Percentiles rank a stretch among this genome's conserved stretches.
phyloP scores from a whole-genome alignment of 2,329 filamentous ascomycete species.

The Raffaelea albimanens region DNA sequence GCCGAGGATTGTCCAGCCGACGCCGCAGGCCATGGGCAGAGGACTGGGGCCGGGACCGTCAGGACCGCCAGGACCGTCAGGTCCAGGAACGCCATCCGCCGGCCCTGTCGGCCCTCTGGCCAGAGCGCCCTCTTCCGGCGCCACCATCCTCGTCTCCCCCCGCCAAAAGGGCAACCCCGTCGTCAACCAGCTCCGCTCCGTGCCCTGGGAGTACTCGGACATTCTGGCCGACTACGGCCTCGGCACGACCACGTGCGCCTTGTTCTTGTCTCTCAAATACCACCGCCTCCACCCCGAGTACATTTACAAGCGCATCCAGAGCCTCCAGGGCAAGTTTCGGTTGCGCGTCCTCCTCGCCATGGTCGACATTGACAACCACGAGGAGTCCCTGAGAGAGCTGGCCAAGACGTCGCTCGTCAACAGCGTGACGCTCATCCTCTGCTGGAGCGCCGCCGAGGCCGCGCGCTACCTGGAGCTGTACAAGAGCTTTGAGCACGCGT shows the following conservation, averaged over 20 bases:
- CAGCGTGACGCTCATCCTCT: conserved; percentile 82
- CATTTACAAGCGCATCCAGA: conserved; percentile 85
- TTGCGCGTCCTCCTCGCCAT: conserved; percentile 80
- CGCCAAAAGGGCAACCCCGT: conserved; percentile 94
- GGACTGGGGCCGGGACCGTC: not conserved
- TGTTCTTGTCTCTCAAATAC: conserved; percentile 91
- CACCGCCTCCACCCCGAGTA: conserved; percentile 96
- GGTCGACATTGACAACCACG: conserved; percentile 92
- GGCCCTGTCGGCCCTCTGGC: not conserved
- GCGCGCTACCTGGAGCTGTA: conserved; percentile 90
- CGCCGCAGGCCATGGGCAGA: conserved; percentile 71
- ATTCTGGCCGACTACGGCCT: conserved; percentile 92
- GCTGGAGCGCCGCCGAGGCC: conserved; percentile 90
- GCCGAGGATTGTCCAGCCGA: conserved; percentile 70
- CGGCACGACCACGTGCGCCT: conserved; percentile 75
- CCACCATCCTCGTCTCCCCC: conserved; percentile 79
- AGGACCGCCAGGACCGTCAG: too few species aligned
- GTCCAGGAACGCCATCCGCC: too few species aligned
- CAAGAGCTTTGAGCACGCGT: conserved; percentile 85
- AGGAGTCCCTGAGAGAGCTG: conserved; percentile 79
- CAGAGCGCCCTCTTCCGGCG: conserved; percentile 42
- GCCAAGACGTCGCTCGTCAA: conserved; percentile 90
- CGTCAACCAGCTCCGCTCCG: conserved; percentile 67
- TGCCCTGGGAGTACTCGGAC: conserved; percentile 94
- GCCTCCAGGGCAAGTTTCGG: conserved; percentile 75